Conservation (phyloP, 352 stramenopile species). For the Phytophthora ramorum region DNA sequence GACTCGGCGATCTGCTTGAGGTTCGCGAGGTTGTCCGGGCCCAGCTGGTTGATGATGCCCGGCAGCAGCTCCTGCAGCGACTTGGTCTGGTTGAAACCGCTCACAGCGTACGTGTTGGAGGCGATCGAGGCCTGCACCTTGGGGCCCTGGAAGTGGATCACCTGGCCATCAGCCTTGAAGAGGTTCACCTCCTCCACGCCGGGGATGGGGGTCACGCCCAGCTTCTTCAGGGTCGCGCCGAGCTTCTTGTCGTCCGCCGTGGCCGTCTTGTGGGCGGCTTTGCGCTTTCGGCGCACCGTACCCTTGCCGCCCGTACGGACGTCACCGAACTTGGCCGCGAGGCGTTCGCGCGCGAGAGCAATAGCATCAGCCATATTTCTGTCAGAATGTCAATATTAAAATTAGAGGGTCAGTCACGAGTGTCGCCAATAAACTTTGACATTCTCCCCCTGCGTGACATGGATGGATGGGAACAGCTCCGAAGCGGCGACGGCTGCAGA, state of each 20-base stretch:
- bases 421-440: neutral
- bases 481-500: neutral
- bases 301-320: constrained; percentile 97
- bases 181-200: constrained; percentile 99
- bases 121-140: constrained; percentile 98
- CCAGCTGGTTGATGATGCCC: constrained; percentile 98
- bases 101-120: constrained; percentile 99
- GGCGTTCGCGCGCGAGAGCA: constrained; percentile 86
- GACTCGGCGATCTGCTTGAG: constrained; percentile 95
- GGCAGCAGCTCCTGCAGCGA: constrained; percentile 97
- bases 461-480: neutral
- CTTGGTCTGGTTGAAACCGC: constrained; percentile 95
- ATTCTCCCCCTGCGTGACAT: neutral
- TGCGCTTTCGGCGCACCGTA: constrained; percentile 96
- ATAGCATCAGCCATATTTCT: constrained; percentile 90
- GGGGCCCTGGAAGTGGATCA: constrained; percentile 98
- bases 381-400: neutral
- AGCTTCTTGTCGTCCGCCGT: constrained; percentile 98
- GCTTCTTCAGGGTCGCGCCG: constrained; percentile 96
- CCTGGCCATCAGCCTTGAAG: constrained; percentile 99
- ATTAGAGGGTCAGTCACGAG: neutral
- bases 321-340: constrained; percentile 88
- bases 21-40: constrained; percentile 97
- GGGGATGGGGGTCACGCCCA: constrained; percentile 98
- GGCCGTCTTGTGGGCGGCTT: constrained; percentile 92